phyloP scores from a whole-genome alignment of 1,284 basidiomycete genomes.

The Tausonia pullulans region DNA sequence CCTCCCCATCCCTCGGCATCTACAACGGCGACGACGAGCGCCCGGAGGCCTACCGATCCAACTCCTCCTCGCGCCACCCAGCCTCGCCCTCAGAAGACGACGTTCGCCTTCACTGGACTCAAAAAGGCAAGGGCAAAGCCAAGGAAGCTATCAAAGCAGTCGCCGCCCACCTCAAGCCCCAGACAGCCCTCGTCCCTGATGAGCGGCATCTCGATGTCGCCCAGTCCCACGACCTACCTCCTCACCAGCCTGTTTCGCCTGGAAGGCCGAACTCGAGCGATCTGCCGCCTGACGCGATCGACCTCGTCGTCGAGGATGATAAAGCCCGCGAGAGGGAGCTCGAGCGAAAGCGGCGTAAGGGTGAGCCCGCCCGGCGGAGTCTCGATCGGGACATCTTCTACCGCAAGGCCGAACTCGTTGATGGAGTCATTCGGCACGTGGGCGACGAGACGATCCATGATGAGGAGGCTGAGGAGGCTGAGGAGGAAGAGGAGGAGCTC shows the following conservation, averaged over 20 bases:
- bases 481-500: background rate
- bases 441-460: background rate
- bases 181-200: too few species aligned
- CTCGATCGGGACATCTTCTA: background rate
- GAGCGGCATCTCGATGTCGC: too few species aligned
- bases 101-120: too few species aligned
- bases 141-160: too few species aligned
- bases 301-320: conserved; percentile 57
- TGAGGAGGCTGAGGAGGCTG: background rate
- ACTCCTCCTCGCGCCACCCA: background rate
- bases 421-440: background rate
- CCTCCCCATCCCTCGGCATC: conserved; percentile 3
- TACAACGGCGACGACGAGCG: conserved; percentile 12
- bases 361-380: conserved; percentile 39
- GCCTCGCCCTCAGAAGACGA: too few species aligned
- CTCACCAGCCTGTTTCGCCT: too few species aligned
- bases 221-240: too few species aligned
- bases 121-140: too few species aligned
- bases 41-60: background rate
- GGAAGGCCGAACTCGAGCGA: too few species aligned
- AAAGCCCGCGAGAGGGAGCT: conserved; percentile 43
- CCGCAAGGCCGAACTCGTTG: background rate
- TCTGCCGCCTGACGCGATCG: conserved; percentile 35
- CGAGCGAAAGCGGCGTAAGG: conserved; percentile 43
- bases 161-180: too few species aligned